A percentile compares a stretch with the other conserved stretches of the same genome.
Conservation (phyloP, 495 filamentous ascomycete genomes). For the Parathielavia hyrcaniae region DNA sequence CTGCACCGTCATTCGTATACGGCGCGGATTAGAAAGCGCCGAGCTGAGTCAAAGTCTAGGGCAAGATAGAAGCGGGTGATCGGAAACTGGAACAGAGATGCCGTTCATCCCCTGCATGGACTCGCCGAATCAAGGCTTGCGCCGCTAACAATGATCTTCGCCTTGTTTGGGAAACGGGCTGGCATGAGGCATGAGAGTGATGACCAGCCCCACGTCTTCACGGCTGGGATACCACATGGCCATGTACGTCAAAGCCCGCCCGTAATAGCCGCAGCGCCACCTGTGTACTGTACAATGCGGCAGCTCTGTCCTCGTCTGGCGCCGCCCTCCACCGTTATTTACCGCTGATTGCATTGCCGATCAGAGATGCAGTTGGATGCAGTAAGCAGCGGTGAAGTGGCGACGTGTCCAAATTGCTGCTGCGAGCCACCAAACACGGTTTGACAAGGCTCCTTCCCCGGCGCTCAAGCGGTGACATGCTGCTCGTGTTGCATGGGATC, state of each 20-base stretch:
- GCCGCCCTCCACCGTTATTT: background rate
- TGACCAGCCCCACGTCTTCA: background rate
- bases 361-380: background rate
- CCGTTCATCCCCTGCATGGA: too few species aligned
- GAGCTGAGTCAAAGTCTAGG: too few species aligned
- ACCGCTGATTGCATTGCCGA: background rate
- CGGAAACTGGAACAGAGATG: too few species aligned
- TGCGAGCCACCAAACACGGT: background rate
- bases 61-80: too few species aligned
- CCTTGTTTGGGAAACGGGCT: too few species aligned
- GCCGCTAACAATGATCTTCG: too few species aligned
- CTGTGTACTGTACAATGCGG: too few species aligned
- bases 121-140: too few species aligned
- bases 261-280: too few species aligned
- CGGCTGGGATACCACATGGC: conserved; percentile 2
- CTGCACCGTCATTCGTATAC: too few species aligned
- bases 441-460: background rate
- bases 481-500: background rate
- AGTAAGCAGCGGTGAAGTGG: background rate
- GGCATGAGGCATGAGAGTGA: too few species aligned
- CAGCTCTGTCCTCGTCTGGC: background rate
- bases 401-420: background rate
- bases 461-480: background rate
- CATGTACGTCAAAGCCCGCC: background rate
- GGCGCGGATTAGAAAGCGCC: too few species aligned